These are phyloP conservation scores for Trichoderma endophyticum DNA, from an alignment of 2,329 filamentous ascomycete species.

Conservation along the genomic window DNA sequence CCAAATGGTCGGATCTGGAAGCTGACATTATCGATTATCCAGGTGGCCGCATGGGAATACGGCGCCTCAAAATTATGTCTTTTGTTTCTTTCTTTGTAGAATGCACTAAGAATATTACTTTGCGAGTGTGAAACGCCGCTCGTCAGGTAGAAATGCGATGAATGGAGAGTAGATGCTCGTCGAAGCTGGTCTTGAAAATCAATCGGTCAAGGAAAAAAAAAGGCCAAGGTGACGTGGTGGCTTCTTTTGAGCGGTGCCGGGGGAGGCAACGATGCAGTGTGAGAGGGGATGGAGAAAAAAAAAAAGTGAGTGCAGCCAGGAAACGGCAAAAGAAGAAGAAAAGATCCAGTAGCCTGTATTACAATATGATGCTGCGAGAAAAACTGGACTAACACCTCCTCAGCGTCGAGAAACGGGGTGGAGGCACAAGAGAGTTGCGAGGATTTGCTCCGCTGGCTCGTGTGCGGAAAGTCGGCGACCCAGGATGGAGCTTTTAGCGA, in stretches of 20 bases:
- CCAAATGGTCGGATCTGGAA: conserved; percentile 81
- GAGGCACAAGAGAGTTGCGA: conserved; percentile 14
- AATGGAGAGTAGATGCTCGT: conserved; percentile 14
- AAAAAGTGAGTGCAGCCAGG: conserved; percentile 8
- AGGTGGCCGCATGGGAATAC: conserved; percentile 47
- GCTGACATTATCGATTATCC: conserved; percentile 92
- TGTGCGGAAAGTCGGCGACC: conserved; percentile 11
- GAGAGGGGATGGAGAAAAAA: neutral
- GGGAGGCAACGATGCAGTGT: conserved; percentile 2
- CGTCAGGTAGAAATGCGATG: conserved; percentile 13
- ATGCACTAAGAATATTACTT: conserved; percentile 15
- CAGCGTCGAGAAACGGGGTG: conserved; percentile 15
- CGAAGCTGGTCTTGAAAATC: conserved; percentile 14
- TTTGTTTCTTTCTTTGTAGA: neutral
- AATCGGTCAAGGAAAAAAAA: conserved; percentile 13
- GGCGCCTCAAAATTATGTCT: conserved; percentile 19
- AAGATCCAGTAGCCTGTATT: conserved; percentile 34
- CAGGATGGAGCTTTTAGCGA: conserved; percentile 5
- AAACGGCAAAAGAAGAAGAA: conserved; percentile 11
- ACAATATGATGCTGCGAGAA: conserved; percentile 32
- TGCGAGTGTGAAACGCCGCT: neutral
- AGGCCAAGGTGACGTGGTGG: conserved; percentile 17
- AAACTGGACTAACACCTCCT: conserved; percentile 17
- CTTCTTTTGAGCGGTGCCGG: conserved; percentile 3
- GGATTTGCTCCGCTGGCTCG: conserved; percentile 16